phyloP scores from a whole-genome alignment of 2,329 filamentous ascomycete genomes.

The Penicillium palitans region DNA sequence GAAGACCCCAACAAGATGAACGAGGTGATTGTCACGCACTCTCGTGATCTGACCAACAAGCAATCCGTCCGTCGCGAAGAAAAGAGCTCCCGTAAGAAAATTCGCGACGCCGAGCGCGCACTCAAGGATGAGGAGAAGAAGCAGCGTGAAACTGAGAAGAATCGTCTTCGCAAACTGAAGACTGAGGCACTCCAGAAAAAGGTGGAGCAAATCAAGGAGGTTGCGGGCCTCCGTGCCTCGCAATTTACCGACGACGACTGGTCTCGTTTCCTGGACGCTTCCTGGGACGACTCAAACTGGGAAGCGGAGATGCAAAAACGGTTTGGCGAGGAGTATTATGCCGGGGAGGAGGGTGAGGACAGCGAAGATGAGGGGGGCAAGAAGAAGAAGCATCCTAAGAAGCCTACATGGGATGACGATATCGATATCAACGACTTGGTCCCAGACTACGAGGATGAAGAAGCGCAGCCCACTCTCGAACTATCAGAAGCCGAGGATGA shows the following conservation, averaged over 20 bases:
- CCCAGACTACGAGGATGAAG: constrained; percentile 81
- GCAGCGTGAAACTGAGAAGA: constrained; percentile 75
- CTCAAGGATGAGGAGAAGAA: constrained; percentile 76
- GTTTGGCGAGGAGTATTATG: constrained; percentile 91
- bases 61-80: constrained; percentile 87
- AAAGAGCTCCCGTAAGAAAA: constrained; percentile 71
- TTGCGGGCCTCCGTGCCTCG: constrained; percentile 74
- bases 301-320: constrained; percentile 83
- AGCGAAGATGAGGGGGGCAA: constrained; percentile 47
- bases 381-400: constrained; percentile 69
- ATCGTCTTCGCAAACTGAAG: constrained; percentile 80
- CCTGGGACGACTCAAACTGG: constrained; percentile 88
- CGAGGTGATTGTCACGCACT: constrained; percentile 82
- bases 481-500: constrained; percentile 57
- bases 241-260: constrained; percentile 74
- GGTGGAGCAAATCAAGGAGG: constrained; percentile 82
- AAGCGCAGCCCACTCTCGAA: constrained; percentile 55
- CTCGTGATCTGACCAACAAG: constrained; percentile 77
- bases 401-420: constrained; percentile 93
- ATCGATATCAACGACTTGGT: constrained; percentile 94
- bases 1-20: constrained; percentile 88
- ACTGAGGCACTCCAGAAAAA: constrained; percentile 88
- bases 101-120: constrained; percentile 74
- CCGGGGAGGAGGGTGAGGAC: constrained; percentile 53
- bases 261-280: constrained; percentile 78